Percentiles rank a stretch among this genome's conserved stretches.
These are phyloP conservation scores for Trametes sp. DNA, from an alignment of 1,284 basidiomycete species.

Conservation along the genomic window DNA sequence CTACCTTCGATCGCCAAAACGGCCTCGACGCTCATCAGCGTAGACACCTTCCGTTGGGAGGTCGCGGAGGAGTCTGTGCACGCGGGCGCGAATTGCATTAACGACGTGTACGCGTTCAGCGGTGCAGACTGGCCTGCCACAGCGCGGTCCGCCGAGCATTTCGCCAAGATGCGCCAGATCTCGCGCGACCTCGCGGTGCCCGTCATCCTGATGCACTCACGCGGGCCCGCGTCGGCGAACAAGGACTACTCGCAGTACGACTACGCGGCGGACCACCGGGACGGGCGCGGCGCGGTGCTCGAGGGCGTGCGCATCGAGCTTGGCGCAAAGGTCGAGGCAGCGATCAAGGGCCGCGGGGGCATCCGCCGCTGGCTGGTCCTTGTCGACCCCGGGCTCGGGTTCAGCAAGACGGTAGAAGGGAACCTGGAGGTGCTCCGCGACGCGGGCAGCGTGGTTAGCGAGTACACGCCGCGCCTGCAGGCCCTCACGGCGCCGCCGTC, in stretches of 20 bases:
- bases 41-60: constrained; percentile 91
- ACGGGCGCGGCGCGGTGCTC: constrained; percentile 59
- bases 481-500: constrained; percentile 1
- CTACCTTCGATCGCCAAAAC: constrained; percentile 27
- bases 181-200: constrained; percentile 71
- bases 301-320: constrained; percentile 81
- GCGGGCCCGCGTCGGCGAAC: constrained; percentile 79
- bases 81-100: constrained; percentile 93
- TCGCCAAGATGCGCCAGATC: constrained; percentile 69
- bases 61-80: constrained; percentile 83
- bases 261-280: constrained; percentile 41
- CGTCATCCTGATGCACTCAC: constrained; percentile 94
- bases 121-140: constrained; percentile 64
- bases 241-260: constrained; percentile 70
- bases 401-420: constrained; percentile 86
- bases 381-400: constrained; percentile 94
- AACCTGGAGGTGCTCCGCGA: constrained; percentile 78
- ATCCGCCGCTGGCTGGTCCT: constrained; percentile 91
- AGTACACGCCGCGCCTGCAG: constrained; percentile 41
- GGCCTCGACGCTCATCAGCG: constrained; percentile 69
- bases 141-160: constrained; percentile 45
- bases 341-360: constrained; percentile 78
- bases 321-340: constrained; percentile 68
- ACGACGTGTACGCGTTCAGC: constrained; percentile 89
- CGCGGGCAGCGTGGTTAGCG: constrained; percentile 56